Base-by-base conservation (phyloP, 2,329 filamentous ascomycete species). In the Aspergillus chevalieri region DNA sequence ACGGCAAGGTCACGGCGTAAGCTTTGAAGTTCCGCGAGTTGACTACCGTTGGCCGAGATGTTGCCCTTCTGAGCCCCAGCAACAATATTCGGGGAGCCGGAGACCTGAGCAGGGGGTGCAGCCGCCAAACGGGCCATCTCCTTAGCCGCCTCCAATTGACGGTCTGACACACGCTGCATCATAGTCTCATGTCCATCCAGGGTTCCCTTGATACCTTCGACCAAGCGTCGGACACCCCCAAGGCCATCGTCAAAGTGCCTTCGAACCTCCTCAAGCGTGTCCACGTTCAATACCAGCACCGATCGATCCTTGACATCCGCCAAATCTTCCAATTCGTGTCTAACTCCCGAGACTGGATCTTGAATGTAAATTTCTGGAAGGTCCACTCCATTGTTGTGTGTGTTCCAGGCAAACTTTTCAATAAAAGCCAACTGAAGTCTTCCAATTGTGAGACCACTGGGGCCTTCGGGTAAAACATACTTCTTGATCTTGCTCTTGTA, bases 381-480 rank as follows among this genome's bases (percentile, higher is more conserved):
- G 65, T 98, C 93, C 12, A 84, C 82, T 6, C 93, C 93, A 61
- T 96, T 94, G 52, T 89, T 86, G 60, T 97, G 91, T 1, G 92
- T 96, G 61, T 95, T 97, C 91, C 94, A 98, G 0, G 92, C 93
- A 65, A 98, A 98, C 66, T 96, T 98, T 59, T 98, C 93, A 59
- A 98, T 98, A 61, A 98, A 98, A 1, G 93, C 92, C 24, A 98
- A 79, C 67, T 98, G 92, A 50, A 98, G 71, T 21, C 91, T 82
- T 1, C 90, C 90, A 51, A 96, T 85, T 2, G 89, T 92, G 9
- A 98, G 77, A 54, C 92, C 89, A 28, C 85, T 84, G 57, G 85
- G 85, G 1, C 92, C 92, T 65, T 94, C 90, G 0, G 88, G 75
- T 30, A 97, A 79, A 14, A 95, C 83, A 65, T 94, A 94, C 67